Base-by-base conservation (phyloP, 495 filamentous ascomycete species). In the Oleoguttula mirabilis region DNA sequence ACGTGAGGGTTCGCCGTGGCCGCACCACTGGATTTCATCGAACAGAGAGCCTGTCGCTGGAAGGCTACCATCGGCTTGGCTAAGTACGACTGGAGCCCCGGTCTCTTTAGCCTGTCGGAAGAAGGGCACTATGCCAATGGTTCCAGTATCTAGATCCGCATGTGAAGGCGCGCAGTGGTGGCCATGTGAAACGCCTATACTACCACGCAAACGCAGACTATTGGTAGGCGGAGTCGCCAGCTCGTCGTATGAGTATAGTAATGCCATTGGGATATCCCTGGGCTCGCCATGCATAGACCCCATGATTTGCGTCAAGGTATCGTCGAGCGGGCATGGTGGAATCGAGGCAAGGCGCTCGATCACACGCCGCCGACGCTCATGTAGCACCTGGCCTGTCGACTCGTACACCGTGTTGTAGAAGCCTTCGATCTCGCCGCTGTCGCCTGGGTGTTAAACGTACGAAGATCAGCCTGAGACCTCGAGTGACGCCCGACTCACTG, bases 381-480 rank as follows among this genome's bases (percentile, higher is more conserved):
- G 51, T 17, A 62, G 55, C 16, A 55, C 58, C 12, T 50, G 53
- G 10, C 47, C 16, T 5, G 60, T 62, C 33, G 55, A 55, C 31
- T 62, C 60, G 25, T 54, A 51, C 3, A 52, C 56, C 0, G 55
- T 54, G 23, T 62, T 59, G 42, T 60, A 61, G 3, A 58, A 43
- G 5, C 55, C 55, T 15, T 52, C 57, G 48, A 49, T 52, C 14
- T 55, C 55, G 15, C 43, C 47, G 30, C 57, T 58, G 36, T 59
- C 56, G 21, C 45, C 55, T 28, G n/a, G n/a, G n/a, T n/a, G n/a
- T n/a, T n/a, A n/a, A n/a, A n/a, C 11, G 54, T 51, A 30, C 55
- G 51, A 47, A 58, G 55, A 35, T 35, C 11, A 35, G 32, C 32
- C 6, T 10, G 11, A 7, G 16, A 7, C 16, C 7, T 11, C 32